These are phyloP conservation scores for Cyathus striatus DNA, from an alignment of 768 basidiomycete genomes.

Conservation along the genomic window DNA sequence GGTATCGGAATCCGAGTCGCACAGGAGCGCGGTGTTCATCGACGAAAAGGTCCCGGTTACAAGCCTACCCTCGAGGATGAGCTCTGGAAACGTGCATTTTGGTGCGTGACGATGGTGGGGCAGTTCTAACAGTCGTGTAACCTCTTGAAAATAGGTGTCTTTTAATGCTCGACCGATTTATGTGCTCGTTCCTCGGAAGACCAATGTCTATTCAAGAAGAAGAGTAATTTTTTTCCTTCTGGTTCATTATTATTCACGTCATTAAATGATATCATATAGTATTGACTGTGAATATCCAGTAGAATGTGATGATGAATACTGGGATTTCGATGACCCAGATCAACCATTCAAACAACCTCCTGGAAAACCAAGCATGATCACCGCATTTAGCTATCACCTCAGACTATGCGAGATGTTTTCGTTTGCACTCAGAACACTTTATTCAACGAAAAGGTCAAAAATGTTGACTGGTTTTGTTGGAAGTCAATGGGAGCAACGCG, in stretches of 20 bases:
- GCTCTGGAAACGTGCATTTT: conserved; percentile 56
- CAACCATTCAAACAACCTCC: conserved; percentile 58
- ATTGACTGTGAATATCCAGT: conserved; percentile 64
- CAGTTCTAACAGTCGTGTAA: background rate
- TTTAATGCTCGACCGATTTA: conserved; percentile 23
- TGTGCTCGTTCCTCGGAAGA: conserved; percentile 54
- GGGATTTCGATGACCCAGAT: conserved; percentile 39
- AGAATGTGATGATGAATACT: conserved; percentile 49
- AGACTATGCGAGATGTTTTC: conserved; percentile 61
- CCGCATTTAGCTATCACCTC: conserved; percentile 48
- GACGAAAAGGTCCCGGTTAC: conserved; percentile 31
- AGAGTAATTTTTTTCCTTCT: conserved; percentile 42
- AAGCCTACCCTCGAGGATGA: conserved; percentile 43
- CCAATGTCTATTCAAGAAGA: conserved; percentile 66
- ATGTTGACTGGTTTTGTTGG: conserved; percentile 34
- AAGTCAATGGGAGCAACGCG: conserved; percentile 49
- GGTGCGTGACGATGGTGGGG: conserved; percentile 22
- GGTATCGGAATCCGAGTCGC: conserved; percentile 56
- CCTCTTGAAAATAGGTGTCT: conserved; percentile 18
- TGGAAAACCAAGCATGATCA: conserved; percentile 46
- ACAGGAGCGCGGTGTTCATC: conserved; percentile 61
- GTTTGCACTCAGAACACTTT: conserved; percentile 56
- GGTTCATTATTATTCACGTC: background rate
- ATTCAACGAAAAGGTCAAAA: conserved; percentile 37
- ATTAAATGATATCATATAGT: conserved; percentile 23